Percentiles rank a stretch among this genome's conserved stretches.
Conservation (phyloP, 352 stramenopile species). For the Globisporangium solare region DNA sequence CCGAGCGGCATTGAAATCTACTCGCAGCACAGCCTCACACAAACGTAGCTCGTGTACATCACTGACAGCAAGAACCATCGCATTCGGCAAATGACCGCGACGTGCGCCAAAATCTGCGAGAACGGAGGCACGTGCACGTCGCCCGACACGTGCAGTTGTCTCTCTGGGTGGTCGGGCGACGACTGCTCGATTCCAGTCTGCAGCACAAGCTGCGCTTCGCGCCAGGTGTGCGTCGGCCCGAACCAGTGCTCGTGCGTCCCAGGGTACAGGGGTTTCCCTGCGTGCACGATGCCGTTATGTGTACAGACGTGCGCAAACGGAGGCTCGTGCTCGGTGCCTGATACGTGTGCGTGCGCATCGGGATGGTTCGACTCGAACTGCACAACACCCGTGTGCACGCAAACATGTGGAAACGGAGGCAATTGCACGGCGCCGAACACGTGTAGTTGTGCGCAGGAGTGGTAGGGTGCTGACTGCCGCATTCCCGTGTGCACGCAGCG, state of each 20-base stretch:
- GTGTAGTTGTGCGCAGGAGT: slow-evolving; percentile 88
- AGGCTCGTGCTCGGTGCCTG: slow-evolving; percentile 86
- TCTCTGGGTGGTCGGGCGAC: slow-evolving; percentile 84
- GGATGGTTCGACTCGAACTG: slow-evolving; percentile 97
- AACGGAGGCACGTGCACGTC: slow-evolving; percentile 90
- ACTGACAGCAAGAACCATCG: slow-evolving; percentile 93
- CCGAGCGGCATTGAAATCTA: slow-evolving; percentile 68
- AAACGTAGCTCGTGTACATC: slow-evolving; percentile 77
- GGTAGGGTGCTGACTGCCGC: slow-evolving; percentile 90
- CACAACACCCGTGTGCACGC: slow-evolving; percentile 92
- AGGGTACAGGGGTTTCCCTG: slow-evolving; percentile 70
- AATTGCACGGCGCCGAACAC: slow-evolving; percentile 92
- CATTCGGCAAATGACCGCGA: slow-evolving; percentile 88
- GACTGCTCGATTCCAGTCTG: slow-evolving; percentile 87
- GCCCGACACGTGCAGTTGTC: slow-evolving; percentile 85
- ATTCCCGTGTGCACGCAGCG: slow-evolving; percentile 86
- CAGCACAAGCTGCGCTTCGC: slow-evolving; percentile 28
- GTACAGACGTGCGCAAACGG: slow-evolving; percentile 88
- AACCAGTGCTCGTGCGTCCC: slow-evolving; percentile 91
- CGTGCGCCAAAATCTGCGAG: slow-evolving; percentile 92
- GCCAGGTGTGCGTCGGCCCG: slow-evolving; percentile 90
- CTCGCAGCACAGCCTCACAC: slow-evolving; percentile 41
- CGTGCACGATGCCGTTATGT: slow-evolving; percentile 82
- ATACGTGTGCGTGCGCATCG: slow-evolving; percentile 88
- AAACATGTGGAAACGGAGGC: slow-evolving; percentile 96